Evolutionary conservation across 768 basidiomycete species (phyloP).

Genomic region (Mycena vulgaris): DNA sequence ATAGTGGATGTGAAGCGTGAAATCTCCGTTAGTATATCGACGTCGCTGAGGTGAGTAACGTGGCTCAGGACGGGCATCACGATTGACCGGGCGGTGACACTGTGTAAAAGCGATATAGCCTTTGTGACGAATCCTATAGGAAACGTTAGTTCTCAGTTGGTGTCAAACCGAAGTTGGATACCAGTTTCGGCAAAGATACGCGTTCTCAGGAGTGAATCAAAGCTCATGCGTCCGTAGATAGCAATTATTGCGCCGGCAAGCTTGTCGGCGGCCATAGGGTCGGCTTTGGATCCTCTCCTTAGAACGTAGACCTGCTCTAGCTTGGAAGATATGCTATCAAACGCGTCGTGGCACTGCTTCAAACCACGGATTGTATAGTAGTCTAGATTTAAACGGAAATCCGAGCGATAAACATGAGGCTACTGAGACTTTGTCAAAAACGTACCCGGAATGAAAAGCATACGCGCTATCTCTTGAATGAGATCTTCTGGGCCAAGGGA

Average conservation of each 20-base stretch:
- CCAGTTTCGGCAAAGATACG: constrained; percentile 14
- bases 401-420: background rate
- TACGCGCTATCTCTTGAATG: too few relatives aligned
- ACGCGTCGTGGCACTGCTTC: constrained; percentile 10
- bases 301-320: background rate
- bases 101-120: constrained; percentile 2
- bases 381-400: background rate
- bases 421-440: background rate
- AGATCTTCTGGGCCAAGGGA: background rate
- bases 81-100: background rate
- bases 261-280: background rate
- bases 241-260: background rate
- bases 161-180: background rate
- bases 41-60: background rate
- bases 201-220: background rate
- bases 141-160: background rate
- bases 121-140: background rate
- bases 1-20: background rate
- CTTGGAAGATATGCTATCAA: constrained; percentile 4
- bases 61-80: constrained; percentile 4
- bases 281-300: background rate
- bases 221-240: background rate
- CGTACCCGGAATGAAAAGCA: background rate
- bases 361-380: background rate
- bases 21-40: background rate